A percentile compares a stretch with the other conserved stretches of the same genome.
phyloP scores from a whole-genome alignment of 1,139 yeast species.

The Entelexis paramagnoliae region DNA sequence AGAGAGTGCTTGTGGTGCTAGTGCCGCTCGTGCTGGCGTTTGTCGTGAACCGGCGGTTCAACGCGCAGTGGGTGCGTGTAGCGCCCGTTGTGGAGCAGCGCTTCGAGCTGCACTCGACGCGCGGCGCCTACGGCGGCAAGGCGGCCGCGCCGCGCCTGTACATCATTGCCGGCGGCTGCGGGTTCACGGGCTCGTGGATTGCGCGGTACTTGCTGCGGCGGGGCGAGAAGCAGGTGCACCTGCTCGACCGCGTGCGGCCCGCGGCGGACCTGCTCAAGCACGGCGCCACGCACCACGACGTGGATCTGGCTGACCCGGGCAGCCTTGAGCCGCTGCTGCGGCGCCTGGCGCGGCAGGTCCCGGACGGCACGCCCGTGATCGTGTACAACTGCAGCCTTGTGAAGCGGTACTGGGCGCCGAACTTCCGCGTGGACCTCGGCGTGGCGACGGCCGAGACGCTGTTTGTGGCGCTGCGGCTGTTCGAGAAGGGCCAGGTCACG shows the following conservation, averaged over 20 bases:
- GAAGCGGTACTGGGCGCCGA: constrained; percentile 19
- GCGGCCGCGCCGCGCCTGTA: constrained; percentile 21
- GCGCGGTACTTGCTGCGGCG: constrained; percentile 28
- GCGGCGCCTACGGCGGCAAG: constrained; percentile 17
- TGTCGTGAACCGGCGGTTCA: constrained; percentile 6
- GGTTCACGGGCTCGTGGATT: constrained; percentile 32
- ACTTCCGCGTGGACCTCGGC: constrained; percentile 22
- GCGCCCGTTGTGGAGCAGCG: constrained; percentile 14
- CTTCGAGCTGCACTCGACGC: constrained; percentile 16
- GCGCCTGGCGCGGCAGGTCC: constrained; percentile 3
- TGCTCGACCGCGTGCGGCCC: constrained; percentile 24
- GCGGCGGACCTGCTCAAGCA: constrained; percentile 27
- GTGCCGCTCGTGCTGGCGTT: constrained; percentile 1
- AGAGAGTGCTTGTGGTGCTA: neutral
- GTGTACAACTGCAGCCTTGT: constrained; percentile 23
- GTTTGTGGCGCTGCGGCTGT: constrained; percentile 13
- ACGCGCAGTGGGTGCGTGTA: neutral
- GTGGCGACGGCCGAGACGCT: constrained; percentile 21
- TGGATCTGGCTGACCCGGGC: constrained; percentile 22
- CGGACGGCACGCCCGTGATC: constrained; percentile 12
- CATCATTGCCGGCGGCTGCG: constrained; percentile 30
- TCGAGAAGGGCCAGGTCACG: constrained; percentile 7
- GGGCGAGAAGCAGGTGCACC: constrained; percentile 24
- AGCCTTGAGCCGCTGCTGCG: constrained; percentile 16
- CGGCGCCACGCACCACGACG: constrained; percentile 23